Evolutionary conservation across 106 monocot genomes (phyloP).

Genomic region (Platanthera guangdongensis): DNA sequence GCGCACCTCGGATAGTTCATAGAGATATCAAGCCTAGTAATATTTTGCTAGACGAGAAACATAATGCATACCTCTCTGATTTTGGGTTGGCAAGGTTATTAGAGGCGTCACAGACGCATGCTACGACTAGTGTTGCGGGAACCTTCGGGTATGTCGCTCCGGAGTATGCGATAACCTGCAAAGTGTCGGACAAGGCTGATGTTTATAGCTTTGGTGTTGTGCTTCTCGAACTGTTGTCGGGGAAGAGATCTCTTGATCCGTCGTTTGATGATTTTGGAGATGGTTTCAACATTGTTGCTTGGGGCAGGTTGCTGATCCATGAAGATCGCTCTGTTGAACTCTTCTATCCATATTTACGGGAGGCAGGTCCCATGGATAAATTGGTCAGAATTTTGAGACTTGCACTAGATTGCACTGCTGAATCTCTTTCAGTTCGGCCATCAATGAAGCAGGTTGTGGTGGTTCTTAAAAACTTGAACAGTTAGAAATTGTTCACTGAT

Average conservation of each 20-base stretch:
- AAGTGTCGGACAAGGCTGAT: slow-evolving; percentile 66
- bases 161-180: slow-evolving; percentile 64
- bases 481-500: not conserved
- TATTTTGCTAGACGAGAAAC: slow-evolving; percentile 60
- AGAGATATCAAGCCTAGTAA: slow-evolving; percentile 77
- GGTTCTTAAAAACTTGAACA: not conserved
- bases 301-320: slow-evolving; percentile 46
- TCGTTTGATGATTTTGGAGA: slow-evolving; percentile 52
- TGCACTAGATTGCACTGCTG: slow-evolving; percentile 42
- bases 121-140: slow-evolving; percentile 68
- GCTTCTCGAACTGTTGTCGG: slow-evolving; percentile 61
- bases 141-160: slow-evolving; percentile 74
- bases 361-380: slow-evolving; percentile 27
- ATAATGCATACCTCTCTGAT: slow-evolving; percentile 64
- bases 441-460: slow-evolving; percentile 8
- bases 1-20: slow-evolving; percentile 57
- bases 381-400: slow-evolving; percentile 39
- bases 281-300: slow-evolving; percentile 60
- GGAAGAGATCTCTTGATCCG: slow-evolving; percentile 66
- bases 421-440: slow-evolving; percentile 40
- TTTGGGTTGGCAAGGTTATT: slow-evolving; percentile 65
- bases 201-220: slow-evolving; percentile 77
- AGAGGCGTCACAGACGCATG: slow-evolving; percentile 60
- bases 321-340: slow-evolving; percentile 36
- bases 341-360: slow-evolving; percentile 35